Conservation (phyloP, 257 asterid genomes). For the Paulownia fortunei region DNA sequence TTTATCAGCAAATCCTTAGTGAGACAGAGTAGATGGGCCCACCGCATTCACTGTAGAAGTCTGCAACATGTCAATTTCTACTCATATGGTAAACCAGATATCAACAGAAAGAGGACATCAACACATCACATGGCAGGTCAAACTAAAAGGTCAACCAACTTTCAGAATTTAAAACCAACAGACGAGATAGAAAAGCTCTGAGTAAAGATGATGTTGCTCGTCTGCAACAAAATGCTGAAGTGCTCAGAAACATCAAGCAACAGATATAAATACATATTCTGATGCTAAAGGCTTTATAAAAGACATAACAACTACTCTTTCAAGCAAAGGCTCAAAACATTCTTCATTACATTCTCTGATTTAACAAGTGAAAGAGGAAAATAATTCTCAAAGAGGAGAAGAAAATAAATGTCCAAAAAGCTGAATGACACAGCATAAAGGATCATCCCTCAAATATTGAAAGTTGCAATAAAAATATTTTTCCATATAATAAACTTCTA, state of each 20-base stretch:
- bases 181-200: not conserved
- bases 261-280: not conserved
- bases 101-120: slow-evolving; percentile 18
- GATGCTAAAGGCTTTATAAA: not conserved
- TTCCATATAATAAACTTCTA: not conserved
- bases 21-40: no score
- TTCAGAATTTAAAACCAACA: slow-evolving; percentile 7
- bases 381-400: not conserved
- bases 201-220: not conserved
- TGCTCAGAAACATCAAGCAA: slow-evolving; percentile 12
- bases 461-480: not conserved
- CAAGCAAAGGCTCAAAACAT: not conserved
- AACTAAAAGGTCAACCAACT: slow-evolving; percentile 5
- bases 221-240: slow-evolving; percentile 12
- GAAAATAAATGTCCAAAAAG: not conserved
- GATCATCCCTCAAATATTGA: slow-evolving; percentile 3
- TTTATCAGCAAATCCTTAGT: no score
- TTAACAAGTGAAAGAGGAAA: not conserved
- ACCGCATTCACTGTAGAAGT: slow-evolving; percentile 70
- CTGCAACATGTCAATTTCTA: slow-evolving; percentile 49
- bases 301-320: not conserved
- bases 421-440: not conserved
- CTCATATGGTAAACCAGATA: slow-evolving; percentile 25
- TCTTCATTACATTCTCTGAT: not conserved
- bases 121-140: slow-evolving; percentile 22